Evolutionary conservation across 192 early-diverging fungal species (phyloP).

Genomic region (Jimgerdemannia lactiflua): DNA sequence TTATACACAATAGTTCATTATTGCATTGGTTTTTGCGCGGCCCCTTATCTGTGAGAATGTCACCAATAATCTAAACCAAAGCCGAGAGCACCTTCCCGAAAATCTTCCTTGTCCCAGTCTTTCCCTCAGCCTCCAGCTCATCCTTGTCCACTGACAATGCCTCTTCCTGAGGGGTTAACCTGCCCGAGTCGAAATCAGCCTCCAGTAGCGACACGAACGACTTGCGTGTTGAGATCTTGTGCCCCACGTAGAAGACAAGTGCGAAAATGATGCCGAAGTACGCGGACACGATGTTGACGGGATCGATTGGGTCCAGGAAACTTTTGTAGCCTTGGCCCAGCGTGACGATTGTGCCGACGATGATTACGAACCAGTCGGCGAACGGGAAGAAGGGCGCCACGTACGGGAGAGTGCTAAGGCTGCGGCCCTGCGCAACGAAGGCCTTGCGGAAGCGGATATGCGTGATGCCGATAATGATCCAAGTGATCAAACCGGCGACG

Average conservation of each 20-base stretch:
- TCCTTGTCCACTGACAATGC: too few relatives aligned
- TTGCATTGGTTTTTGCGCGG: too few relatives aligned
- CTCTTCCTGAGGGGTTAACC: too few relatives aligned
- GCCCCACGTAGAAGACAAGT: slow-evolving; percentile 50
- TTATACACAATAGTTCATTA: too few relatives aligned
- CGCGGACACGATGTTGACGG: slow-evolving; percentile 49
- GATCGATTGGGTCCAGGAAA: slow-evolving; percentile 36
- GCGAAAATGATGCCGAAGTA: slow-evolving; percentile 65
- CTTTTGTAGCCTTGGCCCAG: slow-evolving; percentile 45
- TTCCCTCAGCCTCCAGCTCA: too few relatives aligned
- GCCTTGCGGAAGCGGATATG: slow-evolving; percentile 84
- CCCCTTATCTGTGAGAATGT: too few relatives aligned
- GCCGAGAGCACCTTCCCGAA: too few relatives aligned
- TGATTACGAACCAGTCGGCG: slow-evolving; percentile 65
- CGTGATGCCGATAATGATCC: slow-evolving; percentile 78
- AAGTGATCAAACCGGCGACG: slow-evolving; percentile 72
- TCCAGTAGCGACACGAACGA: slow-evolving; percentile 52
- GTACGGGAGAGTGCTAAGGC: slow-evolving; percentile 65
- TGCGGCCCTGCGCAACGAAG: slow-evolving; percentile 64
- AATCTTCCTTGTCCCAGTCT: too few relatives aligned
- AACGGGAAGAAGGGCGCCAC: slow-evolving; percentile 71
- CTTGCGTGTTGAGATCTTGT: slow-evolving; percentile 46
- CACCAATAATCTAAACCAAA: too few relatives aligned
- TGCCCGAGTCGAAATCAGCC: slow-evolving; percentile 53
- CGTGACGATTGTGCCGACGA: slow-evolving; percentile 58